phyloP scores from a whole-genome alignment of 495 filamentous ascomycete genomes.

The Cercophora newfieldiana region DNA sequence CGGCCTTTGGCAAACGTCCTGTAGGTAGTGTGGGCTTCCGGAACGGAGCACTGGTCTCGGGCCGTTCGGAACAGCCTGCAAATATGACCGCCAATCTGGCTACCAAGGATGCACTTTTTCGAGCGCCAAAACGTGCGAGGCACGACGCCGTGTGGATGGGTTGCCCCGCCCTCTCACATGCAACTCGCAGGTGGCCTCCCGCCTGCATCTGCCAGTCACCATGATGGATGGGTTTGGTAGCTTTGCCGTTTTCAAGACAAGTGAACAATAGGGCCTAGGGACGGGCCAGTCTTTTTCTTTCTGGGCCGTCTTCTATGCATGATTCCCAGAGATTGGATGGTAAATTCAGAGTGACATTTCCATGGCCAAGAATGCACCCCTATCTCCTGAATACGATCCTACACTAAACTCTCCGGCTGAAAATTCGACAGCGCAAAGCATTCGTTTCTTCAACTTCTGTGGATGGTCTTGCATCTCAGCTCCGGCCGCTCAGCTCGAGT shows the following conservation, averaged over 20 bases:
- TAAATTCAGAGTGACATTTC: not conserved
- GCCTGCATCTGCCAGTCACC: not conserved
- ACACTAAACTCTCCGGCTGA: not conserved
- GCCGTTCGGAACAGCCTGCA: not conserved
- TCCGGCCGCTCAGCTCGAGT: not conserved
- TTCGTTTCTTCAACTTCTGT: not conserved
- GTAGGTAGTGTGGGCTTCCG: not conserved
- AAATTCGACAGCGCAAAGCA: not conserved
- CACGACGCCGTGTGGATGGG: no score
- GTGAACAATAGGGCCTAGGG: not conserved
- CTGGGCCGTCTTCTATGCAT: not conserved
- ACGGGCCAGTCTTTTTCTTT: not conserved
- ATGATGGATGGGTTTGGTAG: not conserved
- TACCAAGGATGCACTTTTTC: no score
- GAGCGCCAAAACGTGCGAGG: not conserved
- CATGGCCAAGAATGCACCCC: not conserved
- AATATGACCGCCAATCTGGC: not conserved
- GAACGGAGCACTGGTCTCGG: not conserved
- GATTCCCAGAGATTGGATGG: slow-evolving; percentile 8
- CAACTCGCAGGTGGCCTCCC: not conserved
- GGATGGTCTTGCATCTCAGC: not conserved
- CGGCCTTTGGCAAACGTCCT: not conserved
- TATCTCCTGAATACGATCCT: not conserved
- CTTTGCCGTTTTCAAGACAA: not conserved
- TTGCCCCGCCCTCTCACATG: not conserved